Evolutionary conservation across 1,284 basidiomycete species (phyloP).

Genomic region (Phenoliferia sp.): DNA sequence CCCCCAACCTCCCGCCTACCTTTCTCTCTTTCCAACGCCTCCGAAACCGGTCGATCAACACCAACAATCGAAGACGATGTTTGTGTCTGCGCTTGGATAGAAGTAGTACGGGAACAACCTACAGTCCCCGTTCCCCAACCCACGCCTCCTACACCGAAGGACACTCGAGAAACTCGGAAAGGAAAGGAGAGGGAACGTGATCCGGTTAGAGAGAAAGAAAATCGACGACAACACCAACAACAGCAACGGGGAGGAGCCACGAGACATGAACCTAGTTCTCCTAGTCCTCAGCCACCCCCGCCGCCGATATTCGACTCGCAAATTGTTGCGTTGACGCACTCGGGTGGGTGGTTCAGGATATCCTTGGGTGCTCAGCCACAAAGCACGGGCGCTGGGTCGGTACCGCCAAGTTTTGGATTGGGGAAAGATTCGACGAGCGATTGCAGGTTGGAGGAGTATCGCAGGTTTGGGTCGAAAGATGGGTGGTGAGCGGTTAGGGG

Average conservation of each 20-base stretch:
- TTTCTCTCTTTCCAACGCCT: constrained; percentile 13
- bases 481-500: constrained; percentile 59
- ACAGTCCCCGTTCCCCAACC: background rate
- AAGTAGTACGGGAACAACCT: constrained; percentile 8
- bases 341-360: constrained; percentile 88
- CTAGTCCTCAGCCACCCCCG: background rate
- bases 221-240: background rate
- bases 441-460: constrained; percentile 66
- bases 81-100: constrained; percentile 33
- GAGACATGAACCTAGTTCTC: background rate
- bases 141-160: background rate
- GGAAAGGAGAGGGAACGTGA: background rate
- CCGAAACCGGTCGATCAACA: background rate
- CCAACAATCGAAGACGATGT: constrained; percentile 35
- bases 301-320: constrained; percentile 47
- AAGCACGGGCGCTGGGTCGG: constrained; percentile 45
- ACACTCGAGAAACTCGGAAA: background rate
- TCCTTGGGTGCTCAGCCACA: constrained; percentile 47
- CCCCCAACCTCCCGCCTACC: constrained; percentile 38
- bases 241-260: background rate
- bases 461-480: constrained; percentile 75
- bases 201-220: background rate
- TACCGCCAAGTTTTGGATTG: constrained; percentile 45
- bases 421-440: constrained; percentile 45
- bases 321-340: constrained; percentile 75